Base-by-base conservation (phyloP, 129 eudicot genomes). In the Saussurea involucrata region DNA sequence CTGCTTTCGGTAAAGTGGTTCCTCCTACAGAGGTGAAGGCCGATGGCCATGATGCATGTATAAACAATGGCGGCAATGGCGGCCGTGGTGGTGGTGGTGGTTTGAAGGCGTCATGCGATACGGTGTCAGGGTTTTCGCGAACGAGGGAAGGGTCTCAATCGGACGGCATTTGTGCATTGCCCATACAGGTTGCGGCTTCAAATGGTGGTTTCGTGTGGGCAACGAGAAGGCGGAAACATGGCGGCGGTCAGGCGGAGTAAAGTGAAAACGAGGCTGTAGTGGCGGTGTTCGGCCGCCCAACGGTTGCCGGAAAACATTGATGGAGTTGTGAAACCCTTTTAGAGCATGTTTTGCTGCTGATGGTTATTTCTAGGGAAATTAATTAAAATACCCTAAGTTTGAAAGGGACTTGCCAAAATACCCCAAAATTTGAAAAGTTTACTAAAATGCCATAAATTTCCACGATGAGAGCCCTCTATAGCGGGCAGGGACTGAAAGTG, bases 191-290 rank as follows among this genome's bases (percentile, higher is more conserved):
- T 21, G n/a, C 89, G 76, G 80, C 88, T 79, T 86, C 96, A 18
- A 84, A 74, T 42, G 80, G 84, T 49, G 84, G 88, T 77, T 87
- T 87, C 57, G 85, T 90, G 63, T 86, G 92, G 90, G 95, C 87
- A 25, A 72, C 83, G 63, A 68, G 80, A 68, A 75, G 80, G 66
- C 78, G 69, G 79, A 92, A 81, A 79, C 86, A 76, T 67, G 73
- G 71, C 28, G 58, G 81, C 57, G 46, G 49, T 49, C 72, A 27
- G 32, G 74, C 15, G 20, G 22, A 18, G 22, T 18, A 8, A 53
- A n/a, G 22, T 53, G n/a, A 53, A 49, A 53, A 17, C 24, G 61
- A 53, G 61, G 61, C 74, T 60, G 75, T 17, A 79, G 76, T 71
- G 80, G 79, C 17, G 74, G 66, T 24, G 8, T 53, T 74, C 65